Evolutionary conservation across 2,329 filamentous ascomycete species (phyloP), one percentile per base, ranked within the genome.

Genomic region (Chaetomiaceae sp.): DNA sequence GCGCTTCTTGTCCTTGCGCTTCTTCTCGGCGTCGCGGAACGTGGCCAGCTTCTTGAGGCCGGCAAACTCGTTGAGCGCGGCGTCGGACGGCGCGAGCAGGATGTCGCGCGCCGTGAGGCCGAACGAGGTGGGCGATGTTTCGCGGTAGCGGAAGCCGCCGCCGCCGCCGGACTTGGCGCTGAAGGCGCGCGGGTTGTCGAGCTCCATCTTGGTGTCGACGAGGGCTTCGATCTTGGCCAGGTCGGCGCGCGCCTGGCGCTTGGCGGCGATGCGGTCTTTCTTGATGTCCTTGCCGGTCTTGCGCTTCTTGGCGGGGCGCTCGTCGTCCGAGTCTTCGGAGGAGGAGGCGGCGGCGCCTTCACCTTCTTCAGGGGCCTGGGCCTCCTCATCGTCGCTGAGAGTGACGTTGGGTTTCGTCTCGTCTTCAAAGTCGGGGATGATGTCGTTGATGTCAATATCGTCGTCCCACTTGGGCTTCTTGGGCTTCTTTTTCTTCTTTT

Each of bases 381-480:
- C 68, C 13, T 71, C 72, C n/a, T 75, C 68, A 7, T 67, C 73
- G 56, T 84, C 79, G 5, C 81, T 80, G 2, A 85, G 70, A 1
- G 71, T 71, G 53, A 86, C 69, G 1, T 72, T 70, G 17, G 81
- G 78, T 44, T 75, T 70, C 19, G 41, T 65, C 14, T 81, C 80
- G 21, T 89, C 87, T 17, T 88, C 82, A 64, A 95, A 96, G 55
- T 95, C 89, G 1, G 89, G 90, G 23, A 96, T 73, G 44, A 96
- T 77, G 66, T 96, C 92, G 55, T 87, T 89, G 72, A 99, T 97
- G 65, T 97, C 91, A 61, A 99, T 96, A 65, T 99, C 93, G 63
- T 97, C 90, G 62, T 96, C 89, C 86, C 92, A 99, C 56, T 83
- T 87, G 9, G 89, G 89, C 71, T 95, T 95, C 76, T 88, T 89